phyloP scores from a whole-genome alignment of 768 basidiomycete species.

The Suillus decipiens region DNA sequence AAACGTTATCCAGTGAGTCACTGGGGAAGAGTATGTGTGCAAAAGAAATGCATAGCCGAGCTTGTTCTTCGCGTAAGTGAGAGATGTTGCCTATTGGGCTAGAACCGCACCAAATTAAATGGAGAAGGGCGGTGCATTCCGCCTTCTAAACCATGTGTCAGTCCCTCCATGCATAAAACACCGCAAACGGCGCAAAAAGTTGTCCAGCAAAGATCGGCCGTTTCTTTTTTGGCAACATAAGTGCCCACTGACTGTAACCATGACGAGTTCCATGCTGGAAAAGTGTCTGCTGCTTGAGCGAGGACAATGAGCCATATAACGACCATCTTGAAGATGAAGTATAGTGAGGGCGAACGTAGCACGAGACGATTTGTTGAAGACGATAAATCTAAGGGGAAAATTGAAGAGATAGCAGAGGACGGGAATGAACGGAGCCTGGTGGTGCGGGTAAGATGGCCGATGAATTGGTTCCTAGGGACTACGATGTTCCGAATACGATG shows the following conservation, averaged over 20 bases:
- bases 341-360: slow-evolving; percentile 65
- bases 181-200: slow-evolving; percentile 71
- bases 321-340: slow-evolving; percentile 57
- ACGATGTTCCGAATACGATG: slow-evolving; percentile 81
- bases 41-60: slow-evolving; percentile 78
- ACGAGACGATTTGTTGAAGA: slow-evolving; percentile 57
- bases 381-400: slow-evolving; percentile 69
- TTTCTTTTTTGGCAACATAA: slow-evolving; percentile 53
- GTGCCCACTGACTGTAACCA: slow-evolving; percentile 39
- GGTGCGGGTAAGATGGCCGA: slow-evolving; percentile 22
- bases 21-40: slow-evolving; percentile 70
- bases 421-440: slow-evolving; percentile 26
- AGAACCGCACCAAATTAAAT: slow-evolving; percentile 65
- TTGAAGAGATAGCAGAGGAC: slow-evolving; percentile 32
- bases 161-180: slow-evolving; percentile 63
- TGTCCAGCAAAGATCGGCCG: slow-evolving; percentile 69
- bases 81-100: slow-evolving; percentile 12
- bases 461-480: slow-evolving; percentile 49
- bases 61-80: slow-evolving; percentile 35
- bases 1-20: slow-evolving; percentile 49
- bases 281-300: slow-evolving; percentile 53
- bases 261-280: slow-evolving; percentile 34
- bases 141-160: slow-evolving; percentile 71
- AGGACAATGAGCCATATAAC: slow-evolving; percentile 59
- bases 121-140: slow-evolving; percentile 56